These are phyloP conservation scores for Phytophthora pistaciae DNA, from an alignment of 352 stramenopile genomes.

Conservation along the genomic window DNA sequence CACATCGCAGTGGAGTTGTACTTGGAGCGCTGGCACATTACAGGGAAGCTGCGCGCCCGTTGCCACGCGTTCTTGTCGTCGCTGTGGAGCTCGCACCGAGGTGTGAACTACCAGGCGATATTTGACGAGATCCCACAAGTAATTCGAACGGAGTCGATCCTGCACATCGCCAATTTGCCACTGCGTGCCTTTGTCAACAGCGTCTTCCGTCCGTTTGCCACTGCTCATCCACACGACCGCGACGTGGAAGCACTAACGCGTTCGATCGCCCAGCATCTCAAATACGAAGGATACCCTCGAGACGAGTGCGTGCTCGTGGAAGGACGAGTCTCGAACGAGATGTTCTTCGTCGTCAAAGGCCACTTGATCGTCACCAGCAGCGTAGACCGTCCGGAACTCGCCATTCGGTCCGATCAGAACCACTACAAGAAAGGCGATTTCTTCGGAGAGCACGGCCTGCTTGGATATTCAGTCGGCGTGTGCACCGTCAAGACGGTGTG, in stretches of 20 bases:
- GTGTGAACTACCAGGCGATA: constrained; percentile 65
- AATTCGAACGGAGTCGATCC: constrained; percentile 61
- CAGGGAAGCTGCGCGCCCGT: constrained; percentile 41
- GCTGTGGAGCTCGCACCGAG: constrained; percentile 66
- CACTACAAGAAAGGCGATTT: constrained; percentile 56
- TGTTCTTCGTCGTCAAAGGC: constrained; percentile 81
- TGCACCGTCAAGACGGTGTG: constrained; percentile 43
- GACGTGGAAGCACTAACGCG: constrained; percentile 44
- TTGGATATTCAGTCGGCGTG: constrained; percentile 56
- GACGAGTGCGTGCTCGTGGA: constrained; percentile 71
- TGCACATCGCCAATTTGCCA: constrained; percentile 51
- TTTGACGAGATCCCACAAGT: constrained; percentile 62
- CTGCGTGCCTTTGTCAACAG: constrained; percentile 46
- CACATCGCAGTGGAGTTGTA: constrained; percentile 66
- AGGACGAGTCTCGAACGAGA: constrained; percentile 68
- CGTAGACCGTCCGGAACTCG: too few species aligned
- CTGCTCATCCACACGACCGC: constrained; percentile 32
- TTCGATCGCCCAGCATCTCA: constrained; percentile 56
- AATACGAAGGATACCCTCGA: constrained; percentile 72
- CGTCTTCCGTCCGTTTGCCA: constrained; percentile 58
- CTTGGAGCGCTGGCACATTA: constrained; percentile 57
- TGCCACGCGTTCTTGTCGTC: constrained; percentile 59
- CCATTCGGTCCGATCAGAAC: too few species aligned
- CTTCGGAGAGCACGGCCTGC: constrained; percentile 70
- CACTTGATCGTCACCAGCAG: constrained; percentile 36